phyloP scores from a whole-genome alignment of 176 grass and related monocot species.

The Canna indica region DNA sequence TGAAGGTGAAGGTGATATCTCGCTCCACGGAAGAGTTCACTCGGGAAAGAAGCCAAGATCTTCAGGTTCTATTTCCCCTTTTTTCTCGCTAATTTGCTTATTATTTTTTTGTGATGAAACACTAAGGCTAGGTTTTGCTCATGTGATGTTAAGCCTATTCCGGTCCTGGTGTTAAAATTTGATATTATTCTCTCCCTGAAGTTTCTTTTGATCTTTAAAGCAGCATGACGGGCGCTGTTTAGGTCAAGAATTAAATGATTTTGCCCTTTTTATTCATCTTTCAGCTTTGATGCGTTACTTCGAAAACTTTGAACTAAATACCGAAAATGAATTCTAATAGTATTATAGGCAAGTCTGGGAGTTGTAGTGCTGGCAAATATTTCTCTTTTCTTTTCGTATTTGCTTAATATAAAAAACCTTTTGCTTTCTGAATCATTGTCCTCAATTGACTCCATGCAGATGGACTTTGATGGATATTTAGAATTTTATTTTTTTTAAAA shows the following conservation, averaged over 20 bases:
- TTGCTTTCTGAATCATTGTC: not conserved
- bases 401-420: no score
- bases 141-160: not conserved
- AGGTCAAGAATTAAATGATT: no score
- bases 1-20: conserved; percentile 95
- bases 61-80: conserved; percentile 34
- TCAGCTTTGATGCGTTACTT: no score
- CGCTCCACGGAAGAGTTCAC: conserved; percentile 86
- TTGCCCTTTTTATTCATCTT: no score
- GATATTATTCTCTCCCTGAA: no score
- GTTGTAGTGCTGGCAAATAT: no score
- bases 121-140: not conserved
- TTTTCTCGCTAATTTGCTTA: not conserved
- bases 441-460: conserved; percentile 4
- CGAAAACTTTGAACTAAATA: no score
- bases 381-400: no score
- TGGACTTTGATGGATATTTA: not conserved
- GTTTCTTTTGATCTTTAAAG: no score
- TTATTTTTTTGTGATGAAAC: not conserved
- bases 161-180: not conserved
- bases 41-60: conserved; percentile 74
- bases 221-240: no score
- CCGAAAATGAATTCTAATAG: no score
- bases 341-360: no score
- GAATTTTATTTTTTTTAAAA: not conserved